Conservation (phyloP, 805 yeast species). For the Hanseniaspora pseudoguilliermondii region DNA sequence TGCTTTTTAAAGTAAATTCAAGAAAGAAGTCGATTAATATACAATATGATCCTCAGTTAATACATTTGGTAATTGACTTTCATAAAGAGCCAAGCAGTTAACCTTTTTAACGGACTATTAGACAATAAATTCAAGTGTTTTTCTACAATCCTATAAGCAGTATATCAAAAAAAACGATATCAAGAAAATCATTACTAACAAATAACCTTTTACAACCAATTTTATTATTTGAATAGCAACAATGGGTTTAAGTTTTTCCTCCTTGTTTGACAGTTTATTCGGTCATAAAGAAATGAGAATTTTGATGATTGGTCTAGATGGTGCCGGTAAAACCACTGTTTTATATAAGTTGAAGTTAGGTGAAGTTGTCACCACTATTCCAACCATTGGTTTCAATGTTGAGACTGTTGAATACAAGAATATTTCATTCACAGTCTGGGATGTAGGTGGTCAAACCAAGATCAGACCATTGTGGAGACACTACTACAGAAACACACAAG, state of each 20-base stretch:
- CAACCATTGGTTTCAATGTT: conserved; percentile 94
- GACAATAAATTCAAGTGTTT: too few species aligned
- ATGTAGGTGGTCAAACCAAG: conserved; percentile 99
- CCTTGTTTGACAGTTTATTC: conserved; percentile 84
- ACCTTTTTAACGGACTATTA: too few species aligned
- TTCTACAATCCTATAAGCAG: too few species aligned
- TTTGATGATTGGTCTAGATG: conserved; percentile 95
- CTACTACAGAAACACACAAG: conserved; percentile 96
- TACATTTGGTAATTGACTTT: too few species aligned
- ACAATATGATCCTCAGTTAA: too few species aligned
- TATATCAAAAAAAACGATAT: not conserved
- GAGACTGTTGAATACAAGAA: conserved; percentile 96
- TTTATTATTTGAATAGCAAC: conserved; percentile 14
- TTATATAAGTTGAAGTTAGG: conserved; percentile 88
- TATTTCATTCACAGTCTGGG: conserved; percentile 96
- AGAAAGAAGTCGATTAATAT: too few species aligned
- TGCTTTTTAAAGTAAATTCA: too few species aligned
- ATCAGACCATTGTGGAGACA: conserved; percentile 98
- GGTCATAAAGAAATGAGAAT: conserved; percentile 98
- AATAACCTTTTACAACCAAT: not conserved
- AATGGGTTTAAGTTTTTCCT: conserved; percentile 95
- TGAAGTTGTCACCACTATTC: conserved; percentile 91
- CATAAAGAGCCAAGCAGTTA: too few species aligned
- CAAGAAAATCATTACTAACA: conserved; percentile 4
- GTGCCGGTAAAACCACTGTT: conserved; percentile 97